phyloP scores from a whole-genome alignment of 2,329 filamentous ascomycete species.

The Penicillium sp. region DNA sequence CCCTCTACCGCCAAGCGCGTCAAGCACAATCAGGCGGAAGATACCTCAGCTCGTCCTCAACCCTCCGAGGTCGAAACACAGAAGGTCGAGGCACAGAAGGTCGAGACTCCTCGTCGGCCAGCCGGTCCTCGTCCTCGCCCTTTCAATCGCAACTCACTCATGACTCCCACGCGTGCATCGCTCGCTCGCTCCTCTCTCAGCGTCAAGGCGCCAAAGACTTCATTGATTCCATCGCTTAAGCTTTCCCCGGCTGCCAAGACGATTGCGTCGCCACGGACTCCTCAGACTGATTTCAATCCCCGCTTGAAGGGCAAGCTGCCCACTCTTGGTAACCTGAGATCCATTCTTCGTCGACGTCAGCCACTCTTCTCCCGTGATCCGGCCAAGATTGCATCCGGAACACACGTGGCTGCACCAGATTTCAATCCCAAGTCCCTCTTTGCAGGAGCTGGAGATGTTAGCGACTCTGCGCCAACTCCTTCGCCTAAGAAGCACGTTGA shows the following conservation, averaged over 20 bases:
- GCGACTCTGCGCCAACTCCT: conserved; percentile 59
- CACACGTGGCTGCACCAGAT: conserved; percentile 48
- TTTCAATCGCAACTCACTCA: conserved; percentile 56
- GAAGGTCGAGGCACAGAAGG: conserved; percentile 12
- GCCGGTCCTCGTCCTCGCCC: conserved; percentile 43
- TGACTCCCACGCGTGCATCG: conserved; percentile 79
- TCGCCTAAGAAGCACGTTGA: conserved; percentile 77
- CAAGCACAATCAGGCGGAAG: conserved; percentile 67
- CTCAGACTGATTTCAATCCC: conserved; percentile 50
- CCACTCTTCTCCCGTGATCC: conserved; percentile 62
- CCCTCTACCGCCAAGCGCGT: conserved; percentile 64
- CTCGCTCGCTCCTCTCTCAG: conserved; percentile 58
- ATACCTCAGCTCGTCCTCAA: conserved; percentile 63
- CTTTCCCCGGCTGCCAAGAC: conserved; percentile 57
- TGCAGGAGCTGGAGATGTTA: conserved; percentile 26
- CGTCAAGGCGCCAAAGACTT: conserved; percentile 55
- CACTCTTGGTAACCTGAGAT: conserved; percentile 58
- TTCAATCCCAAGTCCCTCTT: conserved; percentile 55
- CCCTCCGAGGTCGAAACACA: conserved; percentile 6
- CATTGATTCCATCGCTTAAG: conserved; percentile 56
- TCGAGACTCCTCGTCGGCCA: conserved; percentile 25
- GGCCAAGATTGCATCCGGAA: conserved; percentile 60
- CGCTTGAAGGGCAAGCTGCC: conserved; percentile 48
- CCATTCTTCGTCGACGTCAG: conserved; percentile 63
- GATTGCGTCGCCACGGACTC: conserved; percentile 45